Conservation (phyloP, 306 rosid species). For the Amphicarpaea edgeworthii region DNA sequence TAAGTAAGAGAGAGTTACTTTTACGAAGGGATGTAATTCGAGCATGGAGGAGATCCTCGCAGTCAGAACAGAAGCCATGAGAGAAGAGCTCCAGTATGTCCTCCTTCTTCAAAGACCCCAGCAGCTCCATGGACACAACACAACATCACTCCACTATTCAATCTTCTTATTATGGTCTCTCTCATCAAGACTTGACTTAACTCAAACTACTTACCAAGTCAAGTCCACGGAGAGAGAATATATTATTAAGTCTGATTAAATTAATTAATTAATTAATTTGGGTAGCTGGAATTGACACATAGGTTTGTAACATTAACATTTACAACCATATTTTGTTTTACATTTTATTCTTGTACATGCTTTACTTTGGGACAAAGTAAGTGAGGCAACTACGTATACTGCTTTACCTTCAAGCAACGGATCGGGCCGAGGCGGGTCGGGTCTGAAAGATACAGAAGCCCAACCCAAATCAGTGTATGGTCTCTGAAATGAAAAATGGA, state of each 20-base stretch:
- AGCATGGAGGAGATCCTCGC: constrained; percentile 40
- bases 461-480: neutral
- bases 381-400: neutral
- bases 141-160: neutral
- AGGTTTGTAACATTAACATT: no score
- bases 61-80: constrained; percentile 46
- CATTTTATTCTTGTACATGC: neutral
- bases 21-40: constrained; percentile 36
- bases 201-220: constrained; percentile 25
- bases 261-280: no score
- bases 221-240: constrained; percentile 23
- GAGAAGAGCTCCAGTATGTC: constrained; percentile 54
- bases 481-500: constrained; percentile 54
- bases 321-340: no score
- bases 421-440: no score
- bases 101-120: constrained; percentile 39
- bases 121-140: constrained; percentile 23
- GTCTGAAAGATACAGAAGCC: neutral
- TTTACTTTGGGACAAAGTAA: constrained; percentile 5
- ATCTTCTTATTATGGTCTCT: no score
- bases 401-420: no score
- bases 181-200: no score
- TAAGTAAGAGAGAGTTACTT: constrained; percentile 17
- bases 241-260: no score
- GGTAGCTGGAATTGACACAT: no score